These are phyloP conservation scores for Trichophyton equinum DNA, from an alignment of 2,329 filamentous ascomycete species.

Conservation along the genomic window DNA sequence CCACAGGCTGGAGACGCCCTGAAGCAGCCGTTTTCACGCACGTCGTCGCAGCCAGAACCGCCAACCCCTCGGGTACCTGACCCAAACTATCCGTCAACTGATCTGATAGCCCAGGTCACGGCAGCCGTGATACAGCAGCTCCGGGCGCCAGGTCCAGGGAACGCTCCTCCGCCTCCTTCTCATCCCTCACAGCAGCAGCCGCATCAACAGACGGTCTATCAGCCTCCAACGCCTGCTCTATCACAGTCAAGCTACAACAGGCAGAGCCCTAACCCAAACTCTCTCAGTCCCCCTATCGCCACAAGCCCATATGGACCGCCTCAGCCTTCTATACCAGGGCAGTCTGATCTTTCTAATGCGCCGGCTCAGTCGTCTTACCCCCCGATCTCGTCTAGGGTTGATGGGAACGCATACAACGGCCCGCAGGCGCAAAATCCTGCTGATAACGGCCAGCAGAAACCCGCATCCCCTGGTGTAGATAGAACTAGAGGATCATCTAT, in stretches of 20 bases:
- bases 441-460: neutral
- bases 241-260: neutral
- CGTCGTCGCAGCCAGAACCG: neutral
- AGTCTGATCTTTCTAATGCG: neutral
- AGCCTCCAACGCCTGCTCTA: constrained; percentile 17
- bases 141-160: constrained; percentile 33
- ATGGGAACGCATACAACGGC: constrained; percentile 11
- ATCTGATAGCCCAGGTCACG: constrained; percentile 22
- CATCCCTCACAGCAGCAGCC: constrained; percentile 30
- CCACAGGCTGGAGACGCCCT: neutral
- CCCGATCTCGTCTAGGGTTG: constrained; percentile 36
- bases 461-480: neutral
- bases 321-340: neutral
- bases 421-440: neutral
- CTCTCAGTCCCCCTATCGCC: constrained; percentile 19
- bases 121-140: constrained; percentile 36
- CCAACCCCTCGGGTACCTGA: neutral
- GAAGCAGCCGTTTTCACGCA: neutral
- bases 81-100: constrained; percentile 4
- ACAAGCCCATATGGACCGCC: neutral
- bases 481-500: neutral
- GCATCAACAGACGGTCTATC: constrained; percentile 17
- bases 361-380: constrained; percentile 34
- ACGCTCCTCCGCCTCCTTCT: constrained; percentile 21
- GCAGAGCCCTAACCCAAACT: constrained; percentile 23